Percentiles rank a stretch among this genome's conserved stretches.
These are phyloP conservation scores for Epichloe hybrida DNA, from an alignment of 2,329 filamentous ascomycete genomes.

Conservation along the genomic window DNA sequence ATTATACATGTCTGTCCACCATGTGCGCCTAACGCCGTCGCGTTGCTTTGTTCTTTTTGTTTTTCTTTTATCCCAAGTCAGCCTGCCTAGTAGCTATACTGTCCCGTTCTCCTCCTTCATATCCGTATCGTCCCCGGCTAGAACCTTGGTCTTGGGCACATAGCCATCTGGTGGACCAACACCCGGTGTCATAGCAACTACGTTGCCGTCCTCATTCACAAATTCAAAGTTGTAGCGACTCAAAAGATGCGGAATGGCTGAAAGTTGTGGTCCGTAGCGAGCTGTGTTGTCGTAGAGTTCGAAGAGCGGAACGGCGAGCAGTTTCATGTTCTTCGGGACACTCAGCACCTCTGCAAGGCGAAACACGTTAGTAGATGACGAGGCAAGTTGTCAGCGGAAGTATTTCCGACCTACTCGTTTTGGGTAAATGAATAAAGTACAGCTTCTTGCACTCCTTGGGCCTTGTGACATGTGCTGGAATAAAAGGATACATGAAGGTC, in stretches of 20 bases:
- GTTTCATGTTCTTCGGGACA: constrained; percentile 99
- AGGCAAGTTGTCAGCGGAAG: background rate
- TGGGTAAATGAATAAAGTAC: constrained; percentile 89
- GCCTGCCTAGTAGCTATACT: constrained; percentile 12
- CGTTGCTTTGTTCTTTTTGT: constrained; percentile 7
- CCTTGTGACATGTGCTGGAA: constrained; percentile 86
- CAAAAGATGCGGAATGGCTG: constrained; percentile 87
- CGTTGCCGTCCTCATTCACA: constrained; percentile 80
- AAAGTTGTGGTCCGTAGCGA: constrained; percentile 88
- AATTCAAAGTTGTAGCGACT: constrained; percentile 97
- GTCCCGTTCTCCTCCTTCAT: constrained; percentile 40
- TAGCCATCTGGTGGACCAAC: constrained; percentile 43
- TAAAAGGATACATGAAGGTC: constrained; percentile 99
- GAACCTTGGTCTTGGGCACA: constrained; percentile 49
- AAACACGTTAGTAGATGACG: constrained; percentile 1
- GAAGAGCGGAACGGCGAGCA: constrained; percentile 90
- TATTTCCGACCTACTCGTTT: constrained; percentile 55
- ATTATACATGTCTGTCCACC: constrained; percentile 5
- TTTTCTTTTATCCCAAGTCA: constrained; percentile 11
- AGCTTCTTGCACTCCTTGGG: constrained; percentile 99
- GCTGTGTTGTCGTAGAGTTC: constrained; percentile 97
- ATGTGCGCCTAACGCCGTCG: constrained; percentile 25
- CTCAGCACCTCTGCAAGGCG: constrained; percentile 64
- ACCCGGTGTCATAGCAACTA: constrained; percentile 74
- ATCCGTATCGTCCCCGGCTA: constrained; percentile 49